Evolutionary conservation across 192 early-diverging fungal species (phyloP).

Genomic region (Coemansia sp.): DNA sequence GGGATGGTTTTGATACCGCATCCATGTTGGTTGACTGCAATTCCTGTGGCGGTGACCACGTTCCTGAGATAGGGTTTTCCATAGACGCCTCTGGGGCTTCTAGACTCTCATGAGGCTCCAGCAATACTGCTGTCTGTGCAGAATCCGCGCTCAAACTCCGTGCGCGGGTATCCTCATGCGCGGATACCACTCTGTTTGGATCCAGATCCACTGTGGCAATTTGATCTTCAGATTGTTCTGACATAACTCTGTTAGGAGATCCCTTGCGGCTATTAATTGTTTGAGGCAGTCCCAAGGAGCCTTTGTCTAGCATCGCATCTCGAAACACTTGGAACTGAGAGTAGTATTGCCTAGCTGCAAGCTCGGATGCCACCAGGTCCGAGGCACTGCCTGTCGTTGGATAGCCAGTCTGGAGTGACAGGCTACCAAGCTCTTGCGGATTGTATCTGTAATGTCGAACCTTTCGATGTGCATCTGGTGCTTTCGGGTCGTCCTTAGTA

Average conservation of each 20-base stretch:
- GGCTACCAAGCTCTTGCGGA: constrained; percentile 18
- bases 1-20: too few relatives aligned
- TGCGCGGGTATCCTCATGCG: too few relatives aligned
- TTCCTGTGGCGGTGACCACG: too few relatives aligned
- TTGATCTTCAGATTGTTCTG: too few relatives aligned
- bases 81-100: neutral
- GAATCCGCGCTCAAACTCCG: constrained; percentile 12
- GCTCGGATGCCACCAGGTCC: neutral
- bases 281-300: constrained; percentile 4
- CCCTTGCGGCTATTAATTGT: too few relatives aligned
- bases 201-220: too few relatives aligned
- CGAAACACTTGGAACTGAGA: constrained; percentile 36
- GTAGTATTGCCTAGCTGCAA: constrained; percentile 29
- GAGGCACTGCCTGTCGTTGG: neutral
- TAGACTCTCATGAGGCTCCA: neutral
- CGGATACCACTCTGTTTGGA: too few relatives aligned
- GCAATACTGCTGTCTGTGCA: constrained; percentile 13
- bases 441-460: constrained; percentile 29
- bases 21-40: too few relatives aligned
- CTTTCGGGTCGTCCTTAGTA: constrained; percentile 16
- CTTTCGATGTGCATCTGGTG: constrained; percentile 19
- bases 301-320: constrained; percentile 27
- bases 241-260: too few relatives aligned
- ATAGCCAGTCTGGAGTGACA: constrained; percentile 29
- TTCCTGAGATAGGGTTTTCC: neutral